phyloP scores from a whole-genome alignment of 169 alveolate genomes.

The Babesia sp. region DNA sequence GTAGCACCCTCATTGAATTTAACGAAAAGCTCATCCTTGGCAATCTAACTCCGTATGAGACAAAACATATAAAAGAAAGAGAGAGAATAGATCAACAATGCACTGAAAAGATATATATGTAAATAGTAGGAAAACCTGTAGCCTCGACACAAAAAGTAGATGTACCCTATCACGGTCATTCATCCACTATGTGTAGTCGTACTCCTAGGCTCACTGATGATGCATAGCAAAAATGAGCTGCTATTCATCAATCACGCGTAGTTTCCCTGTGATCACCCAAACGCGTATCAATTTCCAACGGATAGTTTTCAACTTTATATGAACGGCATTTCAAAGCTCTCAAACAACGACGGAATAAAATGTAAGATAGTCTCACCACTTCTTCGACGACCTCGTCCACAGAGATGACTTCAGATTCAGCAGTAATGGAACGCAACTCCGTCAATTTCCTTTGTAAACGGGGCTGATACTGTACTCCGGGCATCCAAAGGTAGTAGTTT shows the following conservation, averaged over 20 bases:
- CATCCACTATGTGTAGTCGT: no score
- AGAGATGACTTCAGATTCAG: conserved; percentile 11
- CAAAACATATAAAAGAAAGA: not conserved
- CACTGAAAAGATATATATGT: no score
- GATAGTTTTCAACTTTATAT: not conserved
- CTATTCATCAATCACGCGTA: no score
- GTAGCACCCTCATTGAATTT: conserved; percentile 36
- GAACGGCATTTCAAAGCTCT: not conserved
- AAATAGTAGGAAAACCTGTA: no score
- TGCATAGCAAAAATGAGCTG: no score
- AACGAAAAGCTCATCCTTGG: conserved; percentile 39
- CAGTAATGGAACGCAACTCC: conserved; percentile 42
- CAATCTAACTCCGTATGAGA: conserved; percentile 42
- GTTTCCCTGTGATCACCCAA: conserved; percentile 11
- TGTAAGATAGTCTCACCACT: conserved; percentile 43
- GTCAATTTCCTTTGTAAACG: conserved; percentile 52
- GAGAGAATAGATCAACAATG: not conserved
- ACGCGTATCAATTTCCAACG: conserved; percentile 11
- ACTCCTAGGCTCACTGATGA: no score
- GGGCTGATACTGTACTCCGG: conserved; percentile 67
- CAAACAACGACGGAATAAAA: conserved; percentile 10
- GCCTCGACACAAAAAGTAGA: not conserved
- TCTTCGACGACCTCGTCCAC: conserved; percentile 64
- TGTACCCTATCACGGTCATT: no score
- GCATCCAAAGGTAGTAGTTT: conserved; percentile 70